Evolutionary conservation across 2,329 filamentous ascomycete genomes (phyloP), one percentile per base, ranked within the genome.

Genomic region (Fusarium verticillioides): DNA sequence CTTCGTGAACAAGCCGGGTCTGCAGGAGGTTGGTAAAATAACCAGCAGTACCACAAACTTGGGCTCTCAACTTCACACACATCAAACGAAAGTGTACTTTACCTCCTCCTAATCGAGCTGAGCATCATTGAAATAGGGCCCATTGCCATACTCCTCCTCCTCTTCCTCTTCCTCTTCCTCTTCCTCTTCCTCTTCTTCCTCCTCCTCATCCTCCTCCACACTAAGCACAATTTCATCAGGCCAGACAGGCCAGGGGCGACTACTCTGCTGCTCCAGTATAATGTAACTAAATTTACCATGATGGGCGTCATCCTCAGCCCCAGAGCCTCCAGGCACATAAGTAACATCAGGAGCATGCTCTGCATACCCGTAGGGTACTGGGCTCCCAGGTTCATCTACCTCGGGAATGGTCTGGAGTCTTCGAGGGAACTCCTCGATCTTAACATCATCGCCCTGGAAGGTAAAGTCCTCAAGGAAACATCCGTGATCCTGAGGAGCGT

Each of bases 181-280:
- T 7, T 18, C 34, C 32, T 37, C 7, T 0, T 5, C 12, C 23
- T 37, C 7, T 2, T 28, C 23, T 7, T 21, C 7, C 11, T 3
- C 9, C 12, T 26, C 50, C 11, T 39, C 34, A 26, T 30, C 30
- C 5, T n/a, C 34, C 34, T 28, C 7, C 9, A 4, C 18, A 26
- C 4, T 2, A 8, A 23, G 12, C 7, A 23, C 12, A 21, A 23
- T 23, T 52, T 26, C 12, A 26, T 7, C n/a, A 23, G 32, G 36
- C 36, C 5, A 19, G 36, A 19, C 18, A 19, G 49, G 36, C 36
- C 36, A 19, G 36, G 36, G 18, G 16, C 10, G 36, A 11, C 36
- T 37, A 11, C 36, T 15, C 11, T 19, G 11, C 10, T 16, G 11
- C 21, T 34, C n/a, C 21, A 18, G n/a, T 12, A 49, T 28, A n/a